These are phyloP conservation scores for Fusarium begoniae DNA, from an alignment of 2,329 filamentous ascomycete species.

Conservation along the genomic window DNA sequence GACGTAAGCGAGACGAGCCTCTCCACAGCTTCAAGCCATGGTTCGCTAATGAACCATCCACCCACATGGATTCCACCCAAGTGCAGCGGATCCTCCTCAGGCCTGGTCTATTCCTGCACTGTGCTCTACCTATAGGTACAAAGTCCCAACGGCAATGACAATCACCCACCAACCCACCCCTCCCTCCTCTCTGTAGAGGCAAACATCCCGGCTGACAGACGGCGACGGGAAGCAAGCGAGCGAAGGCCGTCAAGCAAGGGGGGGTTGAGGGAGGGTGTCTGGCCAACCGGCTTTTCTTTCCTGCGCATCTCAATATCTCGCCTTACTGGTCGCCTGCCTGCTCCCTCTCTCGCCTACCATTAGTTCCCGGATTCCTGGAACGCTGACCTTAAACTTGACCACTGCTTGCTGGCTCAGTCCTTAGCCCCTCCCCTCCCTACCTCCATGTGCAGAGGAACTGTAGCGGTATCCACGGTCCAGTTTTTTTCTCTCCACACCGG, in stretches of 20 bases:
- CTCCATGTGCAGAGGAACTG: constrained; percentile 7
- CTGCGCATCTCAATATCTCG: constrained; percentile 39
- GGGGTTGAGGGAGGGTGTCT: constrained; percentile 14
- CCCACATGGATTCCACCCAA: constrained; percentile 23
- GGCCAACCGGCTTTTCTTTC: constrained; percentile 32
- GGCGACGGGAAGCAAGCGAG: constrained; percentile 42
- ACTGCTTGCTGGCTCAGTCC: constrained; percentile 21
- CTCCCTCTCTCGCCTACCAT: constrained; percentile 37
- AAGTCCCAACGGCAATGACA: constrained; percentile 21
- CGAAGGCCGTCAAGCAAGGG: constrained; percentile 36
- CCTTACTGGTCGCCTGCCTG: constrained; percentile 27
- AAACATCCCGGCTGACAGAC: constrained; percentile 38
- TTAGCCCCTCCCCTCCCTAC: constrained; percentile 15
- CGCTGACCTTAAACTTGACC: constrained; percentile 23
- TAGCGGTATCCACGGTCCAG: constrained; percentile 26
- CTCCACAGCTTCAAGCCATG: constrained; percentile 25
- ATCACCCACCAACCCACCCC: constrained; percentile 3
- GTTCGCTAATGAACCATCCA: constrained; percentile 12
- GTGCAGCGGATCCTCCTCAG: constrained; percentile 10
- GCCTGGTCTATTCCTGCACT: constrained; percentile 2
- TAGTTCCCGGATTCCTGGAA: constrained; percentile 42
- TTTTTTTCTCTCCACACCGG: constrained; percentile 29
- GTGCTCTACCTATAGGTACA: constrained; percentile 14
- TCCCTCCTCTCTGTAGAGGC: constrained; percentile 10
- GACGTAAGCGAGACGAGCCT: constrained; percentile 28